These are phyloP conservation scores for Saturnispora galanensis DNA, from an alignment of 805 yeast species.

Conservation along the genomic window DNA sequence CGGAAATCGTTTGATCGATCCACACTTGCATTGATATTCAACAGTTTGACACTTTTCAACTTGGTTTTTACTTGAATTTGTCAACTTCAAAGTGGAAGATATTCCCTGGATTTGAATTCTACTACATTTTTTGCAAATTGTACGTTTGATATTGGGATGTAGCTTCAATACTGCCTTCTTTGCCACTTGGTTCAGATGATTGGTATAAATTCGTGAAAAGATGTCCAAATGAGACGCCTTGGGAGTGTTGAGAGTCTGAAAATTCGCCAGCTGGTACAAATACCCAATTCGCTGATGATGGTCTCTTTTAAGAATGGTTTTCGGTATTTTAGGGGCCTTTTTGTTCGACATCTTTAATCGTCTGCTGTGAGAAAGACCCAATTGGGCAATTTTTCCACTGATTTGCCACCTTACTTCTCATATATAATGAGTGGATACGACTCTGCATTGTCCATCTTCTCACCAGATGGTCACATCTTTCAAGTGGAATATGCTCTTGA, in stretches of 20 bases:
- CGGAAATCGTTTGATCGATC: slow-evolving; percentile 45
- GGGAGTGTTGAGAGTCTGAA: slow-evolving; percentile 14
- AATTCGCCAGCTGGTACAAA: slow-evolving; percentile 45
- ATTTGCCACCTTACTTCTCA: background rate
- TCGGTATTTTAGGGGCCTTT: slow-evolving; percentile 26
- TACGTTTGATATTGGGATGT: slow-evolving; percentile 57
- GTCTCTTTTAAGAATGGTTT: slow-evolving; percentile 40
- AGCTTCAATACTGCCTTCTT: slow-evolving; percentile 58
- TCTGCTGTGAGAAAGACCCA: background rate
- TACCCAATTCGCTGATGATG: slow-evolving; percentile 51
- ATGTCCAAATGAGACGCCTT: slow-evolving; percentile 16
- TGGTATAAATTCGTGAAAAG: slow-evolving; percentile 41
- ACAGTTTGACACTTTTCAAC: slow-evolving; percentile 36
- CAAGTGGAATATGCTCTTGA: slow-evolving; percentile 97
- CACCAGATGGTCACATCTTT: slow-evolving; percentile 96
- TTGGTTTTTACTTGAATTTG: slow-evolving; percentile 31
- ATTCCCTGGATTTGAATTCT: slow-evolving; percentile 41
- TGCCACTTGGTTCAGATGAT: slow-evolving; percentile 49
- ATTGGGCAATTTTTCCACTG: background rate
- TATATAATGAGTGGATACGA: slow-evolving; percentile 92
- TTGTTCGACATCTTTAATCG: slow-evolving; percentile 1
- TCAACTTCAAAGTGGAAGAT: slow-evolving; percentile 30
- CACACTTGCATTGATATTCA: slow-evolving; percentile 46
- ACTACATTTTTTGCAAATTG: slow-evolving; percentile 59
- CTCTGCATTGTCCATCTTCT: slow-evolving; percentile 90